Base-by-base conservation (phyloP, 176 grass and related monocot genomes). In the Zizania latifolia region DNA sequence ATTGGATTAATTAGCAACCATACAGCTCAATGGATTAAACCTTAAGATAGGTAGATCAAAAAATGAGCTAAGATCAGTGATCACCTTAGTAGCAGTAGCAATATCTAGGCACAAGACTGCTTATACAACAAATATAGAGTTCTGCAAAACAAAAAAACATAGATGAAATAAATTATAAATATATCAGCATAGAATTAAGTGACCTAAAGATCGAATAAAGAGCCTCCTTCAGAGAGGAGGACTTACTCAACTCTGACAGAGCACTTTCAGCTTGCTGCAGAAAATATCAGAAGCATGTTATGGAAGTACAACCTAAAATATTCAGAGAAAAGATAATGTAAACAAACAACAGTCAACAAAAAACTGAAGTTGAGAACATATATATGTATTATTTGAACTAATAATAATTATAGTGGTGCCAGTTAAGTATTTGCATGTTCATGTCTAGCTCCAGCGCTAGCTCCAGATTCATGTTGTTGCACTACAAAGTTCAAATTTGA, bases 211-310 rank as follows among this genome's bases (percentile, higher is more conserved):
- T n/a, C n/a, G n/a, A n/a, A n/a, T n/a, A n/a, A n/a, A 98, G 86
- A 81, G 84, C 43, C 51, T 61, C 75, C 34, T 82, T 86, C 68
- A 98, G 68, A 71, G 89, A 86, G 58, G 89, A 75, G 77, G 88
- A 91, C 64, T 98, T 91, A 41, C 78, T 86, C 85, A 98, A 84
- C 75, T 87, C 84, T 72, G 86, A 88, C 81, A 94, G 70, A 48
- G 81, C 81, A 82, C 72, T 89, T 85, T 98, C 95, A 79, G 95
- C 84, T 91, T 90, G 81, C 95, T 98, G 86, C 71, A 89, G 43
- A 82, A 35, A 82, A 83, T 51, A 78, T 35, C 2, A 75, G 9
- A 81, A 80, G 22, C 66, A 66, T n/a, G 84, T 84, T 72, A 88
- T 45, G 0, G 50, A 74, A 78, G 64, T 70, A 72, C 4, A 34